Conservation (phyloP, 2,329 filamentous ascomycete species). For the Neurospora sp. region DNA sequence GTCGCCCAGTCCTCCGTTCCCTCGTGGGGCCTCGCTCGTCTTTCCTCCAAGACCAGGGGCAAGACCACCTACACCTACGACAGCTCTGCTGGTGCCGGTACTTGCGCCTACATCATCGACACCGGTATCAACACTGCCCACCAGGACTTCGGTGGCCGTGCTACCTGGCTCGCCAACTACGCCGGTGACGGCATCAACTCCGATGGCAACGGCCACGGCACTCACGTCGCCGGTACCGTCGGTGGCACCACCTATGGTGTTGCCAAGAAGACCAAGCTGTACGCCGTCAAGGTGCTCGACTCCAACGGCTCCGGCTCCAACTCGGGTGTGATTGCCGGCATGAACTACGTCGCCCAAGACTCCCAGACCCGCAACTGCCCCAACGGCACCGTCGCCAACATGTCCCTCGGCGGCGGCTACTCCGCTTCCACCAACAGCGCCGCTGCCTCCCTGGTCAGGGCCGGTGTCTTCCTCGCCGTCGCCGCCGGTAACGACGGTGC, state of each 20-base stretch:
- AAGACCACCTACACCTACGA: slow-evolving; percentile 22
- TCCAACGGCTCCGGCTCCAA: slow-evolving; percentile 26
- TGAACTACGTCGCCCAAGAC: slow-evolving; percentile 32
- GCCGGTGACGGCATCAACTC: slow-evolving; percentile 25
- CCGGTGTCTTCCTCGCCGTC: slow-evolving; percentile 43
- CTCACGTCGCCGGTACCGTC: slow-evolving; percentile 37
- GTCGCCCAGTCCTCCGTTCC: slow-evolving; percentile 18
- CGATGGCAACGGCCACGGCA: slow-evolving; percentile 38
- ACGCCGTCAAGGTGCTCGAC: slow-evolving; percentile 36
- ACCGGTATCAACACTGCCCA: slow-evolving; percentile 36
- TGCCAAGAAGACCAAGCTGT: slow-evolving; percentile 33
- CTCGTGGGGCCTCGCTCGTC: slow-evolving; percentile 20
- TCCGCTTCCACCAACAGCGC: slow-evolving; percentile 41
- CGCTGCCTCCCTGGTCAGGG: slow-evolving; percentile 33
- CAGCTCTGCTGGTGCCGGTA: slow-evolving; percentile 20
- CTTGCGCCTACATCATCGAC: slow-evolving; percentile 33
- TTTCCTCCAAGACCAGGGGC: slow-evolving; percentile 16
- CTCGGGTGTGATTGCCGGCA: slow-evolving; percentile 34
- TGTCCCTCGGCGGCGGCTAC: slow-evolving; percentile 43
- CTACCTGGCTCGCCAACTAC: slow-evolving; percentile 29
- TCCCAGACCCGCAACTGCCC: slow-evolving; percentile 26
- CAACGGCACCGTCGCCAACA: slow-evolving; percentile 41
- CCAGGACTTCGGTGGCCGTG: slow-evolving; percentile 32
- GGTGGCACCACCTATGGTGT: slow-evolving; percentile 33
- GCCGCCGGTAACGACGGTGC: slow-evolving; percentile 43